These are phyloP conservation scores for Spiraea crenata DNA, from an alignment of 331 rosid genomes.

Conservation along the genomic window DNA sequence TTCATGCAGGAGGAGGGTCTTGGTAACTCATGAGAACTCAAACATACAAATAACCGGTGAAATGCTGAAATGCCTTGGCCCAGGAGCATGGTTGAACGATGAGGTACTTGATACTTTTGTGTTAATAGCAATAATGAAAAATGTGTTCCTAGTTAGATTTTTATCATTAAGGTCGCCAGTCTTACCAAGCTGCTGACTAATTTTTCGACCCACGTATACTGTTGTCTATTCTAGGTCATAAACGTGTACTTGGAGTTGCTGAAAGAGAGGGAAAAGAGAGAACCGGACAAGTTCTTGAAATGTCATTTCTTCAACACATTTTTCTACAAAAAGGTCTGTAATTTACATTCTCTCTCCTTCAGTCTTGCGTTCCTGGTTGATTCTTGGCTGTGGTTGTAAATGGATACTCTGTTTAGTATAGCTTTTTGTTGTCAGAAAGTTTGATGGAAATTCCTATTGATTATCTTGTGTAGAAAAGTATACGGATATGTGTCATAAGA, in stretches of 20 bases:
- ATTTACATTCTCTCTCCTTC: constrained; percentile 13
- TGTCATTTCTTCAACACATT: constrained; percentile 94
- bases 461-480: constrained; percentile 1
- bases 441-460: not conserved
- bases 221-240: constrained; percentile 61
- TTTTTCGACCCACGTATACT: not conserved
- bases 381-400: not conserved
- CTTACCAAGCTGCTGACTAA: constrained; percentile 9
- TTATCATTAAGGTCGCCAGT: not conserved
- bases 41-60: constrained; percentile 69
- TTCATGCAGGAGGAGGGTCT: constrained; percentile 56
- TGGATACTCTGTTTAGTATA: not conserved
- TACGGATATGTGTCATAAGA: not conserved
- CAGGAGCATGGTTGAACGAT: constrained; percentile 82
- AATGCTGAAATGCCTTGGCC: constrained; percentile 63
- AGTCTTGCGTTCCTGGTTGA: not conserved
- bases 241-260: constrained; percentile 86
- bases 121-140: not conserved
- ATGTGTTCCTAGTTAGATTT: not conserved
- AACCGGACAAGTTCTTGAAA: constrained; percentile 66
- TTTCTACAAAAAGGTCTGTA: constrained; percentile 81
- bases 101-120: constrained; percentile 50
- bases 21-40: constrained; percentile 70
- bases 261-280: constrained; percentile 91
- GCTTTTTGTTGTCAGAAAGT: not conserved